phyloP scores from a whole-genome alignment of 306 rosid species.

The Styphnolobium japonicum region DNA sequence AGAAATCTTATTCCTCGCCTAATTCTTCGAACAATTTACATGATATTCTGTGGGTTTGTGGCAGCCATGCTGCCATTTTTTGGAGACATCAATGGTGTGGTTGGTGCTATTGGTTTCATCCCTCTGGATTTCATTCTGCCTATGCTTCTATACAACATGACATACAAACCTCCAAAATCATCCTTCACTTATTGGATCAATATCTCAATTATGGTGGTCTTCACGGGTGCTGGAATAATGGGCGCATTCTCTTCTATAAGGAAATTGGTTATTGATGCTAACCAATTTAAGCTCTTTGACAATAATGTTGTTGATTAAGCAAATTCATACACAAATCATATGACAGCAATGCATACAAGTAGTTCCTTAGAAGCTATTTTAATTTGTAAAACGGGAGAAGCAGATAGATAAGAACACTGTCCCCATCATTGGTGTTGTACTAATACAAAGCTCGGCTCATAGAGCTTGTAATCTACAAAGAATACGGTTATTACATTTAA shows the following conservation, averaged over 20 bases:
- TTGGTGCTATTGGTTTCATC: conserved; percentile 77
- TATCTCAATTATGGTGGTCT: conserved; percentile 52
- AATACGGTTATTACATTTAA: neutral
- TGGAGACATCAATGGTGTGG: conserved; percentile 67
- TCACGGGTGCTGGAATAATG: conserved; percentile 60
- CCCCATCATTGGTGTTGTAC: neutral
- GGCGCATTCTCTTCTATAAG: conserved; percentile 67
- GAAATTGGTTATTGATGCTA: conserved; percentile 69
- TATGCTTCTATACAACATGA: conserved; percentile 73
- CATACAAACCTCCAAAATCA: conserved; percentile 59
- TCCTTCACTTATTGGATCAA: conserved; percentile 57
- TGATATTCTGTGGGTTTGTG: conserved; percentile 56
- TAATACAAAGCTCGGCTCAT: neutral
- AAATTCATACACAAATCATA: neutral
- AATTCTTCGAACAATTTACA: conserved; percentile 60
- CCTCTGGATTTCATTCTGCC: conserved; percentile 80
- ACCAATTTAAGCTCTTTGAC: conserved; percentile 56
- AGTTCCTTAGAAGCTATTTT: neutral
- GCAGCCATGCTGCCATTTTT: conserved; percentile 86
- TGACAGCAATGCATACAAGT: neutral
- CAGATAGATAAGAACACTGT: neutral
- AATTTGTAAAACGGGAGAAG: neutral
- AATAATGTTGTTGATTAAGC: conserved; percentile 48
- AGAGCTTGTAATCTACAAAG: neutral
- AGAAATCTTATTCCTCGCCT: conserved; percentile 69